These are phyloP conservation scores for Trichophyton equinum DNA, from an alignment of 2,329 filamentous ascomycete species.

Conservation along the genomic window DNA sequence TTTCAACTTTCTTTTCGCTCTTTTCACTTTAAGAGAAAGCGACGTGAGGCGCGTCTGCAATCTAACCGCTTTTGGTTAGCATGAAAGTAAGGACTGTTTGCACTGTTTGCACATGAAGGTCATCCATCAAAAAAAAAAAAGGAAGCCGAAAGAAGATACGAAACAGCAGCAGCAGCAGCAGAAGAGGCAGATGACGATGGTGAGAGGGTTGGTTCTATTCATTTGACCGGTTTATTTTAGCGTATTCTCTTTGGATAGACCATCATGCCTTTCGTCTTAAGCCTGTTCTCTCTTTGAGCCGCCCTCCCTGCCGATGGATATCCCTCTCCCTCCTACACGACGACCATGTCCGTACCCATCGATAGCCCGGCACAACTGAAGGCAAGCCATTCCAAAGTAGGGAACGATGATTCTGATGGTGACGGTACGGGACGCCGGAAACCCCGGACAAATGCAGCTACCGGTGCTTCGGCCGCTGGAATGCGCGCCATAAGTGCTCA, in stretches of 20 bases:
- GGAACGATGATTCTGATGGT: conserved; percentile 9
- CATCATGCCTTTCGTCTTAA: background rate
- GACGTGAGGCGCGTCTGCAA: conserved; percentile 1
- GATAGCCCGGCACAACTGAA: conserved; percentile 8
- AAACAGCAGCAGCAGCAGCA: background rate
- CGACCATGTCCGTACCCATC: conserved; percentile 11
- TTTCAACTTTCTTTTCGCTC: background rate
- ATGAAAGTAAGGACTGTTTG: background rate
- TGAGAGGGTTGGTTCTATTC: background rate
- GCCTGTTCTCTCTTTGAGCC: background rate
- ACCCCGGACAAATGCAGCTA: conserved; percentile 47
- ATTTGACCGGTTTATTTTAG: conserved; percentile 1
- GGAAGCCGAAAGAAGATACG: background rate
- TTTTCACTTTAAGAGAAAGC: background rate
- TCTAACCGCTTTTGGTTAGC: background rate
- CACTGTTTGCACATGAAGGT: conserved; percentile 1
- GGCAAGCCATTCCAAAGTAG: conserved; percentile 5
- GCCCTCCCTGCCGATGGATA: background rate
- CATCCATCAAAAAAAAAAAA: background rate
- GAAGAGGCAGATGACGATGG: background rate
- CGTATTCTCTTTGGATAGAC: background rate
- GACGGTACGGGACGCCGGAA: conserved; percentile 26
- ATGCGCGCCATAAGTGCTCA: conserved; percentile 75
- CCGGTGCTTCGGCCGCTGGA: conserved; percentile 71
- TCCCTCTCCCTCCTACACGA: background rate